Percentiles rank a stretch among this genome's conserved stretches.
Evolutionary conservation across 768 basidiomycete genomes (phyloP).

Genomic region (Gyrodon lividus): DNA sequence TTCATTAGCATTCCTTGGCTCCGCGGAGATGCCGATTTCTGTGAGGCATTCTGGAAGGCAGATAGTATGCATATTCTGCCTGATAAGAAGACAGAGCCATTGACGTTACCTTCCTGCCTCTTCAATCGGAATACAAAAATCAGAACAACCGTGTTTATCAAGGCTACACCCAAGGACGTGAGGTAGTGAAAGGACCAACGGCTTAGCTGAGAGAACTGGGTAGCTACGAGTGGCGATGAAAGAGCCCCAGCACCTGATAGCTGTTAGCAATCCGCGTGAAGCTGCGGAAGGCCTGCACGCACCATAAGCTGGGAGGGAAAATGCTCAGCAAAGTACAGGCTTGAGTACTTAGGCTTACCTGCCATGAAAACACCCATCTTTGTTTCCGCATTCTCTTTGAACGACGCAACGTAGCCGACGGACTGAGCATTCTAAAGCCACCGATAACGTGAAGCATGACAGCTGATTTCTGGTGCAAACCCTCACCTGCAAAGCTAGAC

Average conservation of each 20-base stretch:
- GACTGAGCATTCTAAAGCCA: slow-evolving; percentile 62
- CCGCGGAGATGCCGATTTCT: slow-evolving; percentile 33
- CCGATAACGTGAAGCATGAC: background rate
- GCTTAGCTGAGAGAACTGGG: slow-evolving; percentile 43
- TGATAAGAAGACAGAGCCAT: background rate
- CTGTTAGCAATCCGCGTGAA: background rate
- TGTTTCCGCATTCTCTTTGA: slow-evolving; percentile 51
- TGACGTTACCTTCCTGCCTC: slow-evolving; percentile 56
- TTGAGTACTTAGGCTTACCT: slow-evolving; percentile 3
- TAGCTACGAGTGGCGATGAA: slow-evolving; percentile 51
- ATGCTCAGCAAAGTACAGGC: background rate
- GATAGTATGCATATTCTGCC: background rate
- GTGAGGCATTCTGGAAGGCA: slow-evolving; percentile 34
- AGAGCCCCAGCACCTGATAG: slow-evolving; percentile 46
- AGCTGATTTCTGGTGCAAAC: background rate
- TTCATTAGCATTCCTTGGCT: slow-evolving; percentile 22
- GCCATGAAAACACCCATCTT: slow-evolving; percentile 75
- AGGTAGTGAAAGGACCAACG: slow-evolving; percentile 44
- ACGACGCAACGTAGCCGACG: slow-evolving; percentile 63
- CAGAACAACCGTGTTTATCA: slow-evolving; percentile 52
- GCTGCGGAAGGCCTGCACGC: background rate
- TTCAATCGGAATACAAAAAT: slow-evolving; percentile 60
- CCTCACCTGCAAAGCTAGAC: slow-evolving; percentile 44
- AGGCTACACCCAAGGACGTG: slow-evolving; percentile 62
- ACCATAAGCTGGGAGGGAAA: slow-evolving; percentile 13